Base-by-base conservation (phyloP, 257 asterid species). In the Penstemon davidsonii region DNA sequence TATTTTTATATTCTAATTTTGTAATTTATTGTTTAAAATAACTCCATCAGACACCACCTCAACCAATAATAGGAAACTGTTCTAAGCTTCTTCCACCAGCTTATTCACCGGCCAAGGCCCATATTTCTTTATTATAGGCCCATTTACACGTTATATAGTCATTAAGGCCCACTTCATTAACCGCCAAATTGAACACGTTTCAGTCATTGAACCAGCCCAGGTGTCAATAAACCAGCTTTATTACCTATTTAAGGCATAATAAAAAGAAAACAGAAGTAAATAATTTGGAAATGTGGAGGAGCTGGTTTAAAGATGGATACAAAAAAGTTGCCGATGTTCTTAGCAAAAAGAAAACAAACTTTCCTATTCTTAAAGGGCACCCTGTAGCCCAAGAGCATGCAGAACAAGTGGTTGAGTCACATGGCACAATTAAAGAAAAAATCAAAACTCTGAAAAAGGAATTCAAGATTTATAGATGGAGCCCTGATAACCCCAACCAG, bases 401-500 rank as follows among this genome's bases (percentile, higher is more conserved):
- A 0, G 66, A 76, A 44, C 72, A 83, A 79, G 84, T 61, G 1
- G 78, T 76, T 3, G 83, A 74, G 33, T 69, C 85, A 1, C 73
- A 80, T 4, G 57, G 60, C 9, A 44, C 70, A 19, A 69, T 83
- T 51, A 70, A 73, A 39, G 55, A 19, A 1, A 65, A 39, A 0
- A 51, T 44, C 41, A 43, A 8, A 8, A 64, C 5, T 7, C 5
- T 52, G 54, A 76, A 7, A 36, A 87, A 89, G 72, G 96, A 90
- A 65, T 88, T 89, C 84, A 83, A 73, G 81, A 84, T 88, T 43
- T 90, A 90, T 51, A 66, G 97, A 13, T 90, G 96, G 94, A 80
- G 79, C 76, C 96, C 95, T 0, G 72, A 83, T 67, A 18, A 63
- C 41, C 92, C 95, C 5, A 52, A 73, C 56, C 80, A 69, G 7